Percentiles rank a stretch among this genome's conserved stretches.
Conservation (phyloP, 1,284 basidiomycete genomes). For the Porodaedalea pini region DNA sequence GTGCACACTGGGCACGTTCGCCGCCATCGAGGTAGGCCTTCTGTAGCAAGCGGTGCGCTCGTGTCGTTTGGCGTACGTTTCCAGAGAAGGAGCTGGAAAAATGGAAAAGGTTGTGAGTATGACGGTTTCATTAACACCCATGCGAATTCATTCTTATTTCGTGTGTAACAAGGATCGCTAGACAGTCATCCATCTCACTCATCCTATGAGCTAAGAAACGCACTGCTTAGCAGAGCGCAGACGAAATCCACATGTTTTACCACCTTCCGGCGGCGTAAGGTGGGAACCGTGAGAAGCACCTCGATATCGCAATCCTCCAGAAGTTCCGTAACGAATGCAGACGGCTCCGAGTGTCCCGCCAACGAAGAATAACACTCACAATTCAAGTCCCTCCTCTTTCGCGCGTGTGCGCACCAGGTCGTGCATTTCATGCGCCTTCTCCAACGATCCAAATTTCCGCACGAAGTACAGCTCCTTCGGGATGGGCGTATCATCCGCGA, state of each 20-base stretch:
- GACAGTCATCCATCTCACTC: too few relatives aligned
- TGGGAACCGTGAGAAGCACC: not conserved
- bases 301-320: not conserved
- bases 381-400: slow-evolving; percentile 55
- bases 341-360: not conserved
- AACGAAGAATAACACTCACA: slow-evolving; percentile 44
- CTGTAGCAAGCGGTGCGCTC: slow-evolving; percentile 68
- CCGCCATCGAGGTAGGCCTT: slow-evolving; percentile 71
- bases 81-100: slow-evolving; percentile 51
- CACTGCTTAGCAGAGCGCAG: not conserved
- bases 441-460: slow-evolving; percentile 46
- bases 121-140: not conserved
- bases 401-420: slow-evolving; percentile 50
- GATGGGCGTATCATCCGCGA: slow-evolving; percentile 43
- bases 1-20: slow-evolving; percentile 54
- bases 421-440: slow-evolving; percentile 47
- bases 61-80: slow-evolving; percentile 58
- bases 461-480: slow-evolving; percentile 48
- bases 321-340: not conserved
- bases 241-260: not conserved
- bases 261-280: not conserved
- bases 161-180: too few relatives aligned
- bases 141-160: not conserved
- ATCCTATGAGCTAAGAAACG: not conserved
- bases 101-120: not conserved